Evolutionary conservation across 148 eudicot genomes (phyloP), one percentile per base, ranked within the genome.

Genomic region (Chenopodium album): DNA sequence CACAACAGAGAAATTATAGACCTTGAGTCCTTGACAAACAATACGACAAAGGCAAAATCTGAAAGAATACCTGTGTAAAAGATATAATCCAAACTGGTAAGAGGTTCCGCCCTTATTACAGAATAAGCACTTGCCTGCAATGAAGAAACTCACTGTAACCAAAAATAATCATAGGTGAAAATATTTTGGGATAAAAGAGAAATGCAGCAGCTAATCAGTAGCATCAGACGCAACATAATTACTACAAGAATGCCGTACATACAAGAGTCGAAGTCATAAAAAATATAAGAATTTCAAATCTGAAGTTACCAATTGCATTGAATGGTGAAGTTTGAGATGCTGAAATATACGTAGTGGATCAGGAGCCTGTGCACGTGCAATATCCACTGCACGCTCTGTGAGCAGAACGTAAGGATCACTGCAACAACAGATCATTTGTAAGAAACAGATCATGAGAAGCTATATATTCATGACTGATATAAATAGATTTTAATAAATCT

Each of bases 21-120:
- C 47, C 32, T 31, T 31, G 32, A 60, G 46, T 37, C 20, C 46
- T 71, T n/a, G 63, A 22, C 73, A 79, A 69, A 20, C 62, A 80
- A 80, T 69, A 48, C 10, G 74, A 68, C 4, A 31, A 31, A 50
- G 20, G 48, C 37, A 23, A 41, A 47, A 12, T 4, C n/a, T 41
- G 72, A 71, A 29, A 26, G 8, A 60, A 71, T 91, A 95, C 99
- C 99, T 78, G 99, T 90, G 81, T 92, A 92, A 80, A 95, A 95
- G 85, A 94, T 92, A 84, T 93, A 95, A 85, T 95, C 98, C 66
- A 23, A 48, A 17, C 1, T 19, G 41, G 92, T 92, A 74, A 90
- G 90, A 63, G 85, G 65, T 26, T 95, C 71, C 72, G 62, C 80
- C 46, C 78, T 78, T 77, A 54, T 37, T 46, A 34, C 32, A 2